Evolutionary conservation across 768 basidiomycete species (phyloP), one percentile per base, ranked within the genome.

Genomic region (Tremella fuciformis): DNA sequence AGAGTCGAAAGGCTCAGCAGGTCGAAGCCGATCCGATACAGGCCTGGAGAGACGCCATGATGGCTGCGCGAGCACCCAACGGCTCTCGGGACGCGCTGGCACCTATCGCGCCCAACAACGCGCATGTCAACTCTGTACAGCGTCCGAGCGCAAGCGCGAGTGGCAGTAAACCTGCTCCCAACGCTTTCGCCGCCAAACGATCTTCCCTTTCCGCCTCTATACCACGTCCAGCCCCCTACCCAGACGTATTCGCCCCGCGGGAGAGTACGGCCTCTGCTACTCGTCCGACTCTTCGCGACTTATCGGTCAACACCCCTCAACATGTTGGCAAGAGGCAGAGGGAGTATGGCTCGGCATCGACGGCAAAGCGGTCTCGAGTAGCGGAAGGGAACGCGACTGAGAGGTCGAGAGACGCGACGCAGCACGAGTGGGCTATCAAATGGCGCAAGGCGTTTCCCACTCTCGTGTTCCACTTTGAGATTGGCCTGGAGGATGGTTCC

Each of bases 391-490:
- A 46, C 4, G 50, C 16, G n/a, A 34, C 18, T 3, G 15, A 13
- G 29, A 26, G 13, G 22, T 16, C 26, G 54, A 48, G 22, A 13
- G 34, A 73, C 39, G 63, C 64, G 49, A 60, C 61, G 13, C 63
- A 68, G 42, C 69, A 85, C 62, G 79, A 80, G 3, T 98, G 91
- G 80, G 84, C 83, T 69, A 78, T 84, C 49, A 96, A 91, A 80
- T 97, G 91, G 77, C 83, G 82, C 55, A 84, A 84, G 52, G 88
- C 88, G 19, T 96, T 98, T 78, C 90, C 90, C 1, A 79, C 77
- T 22, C 91, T 87, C 81, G 83, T 81, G 16, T 94, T 98, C 77
- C 87, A 90, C 77, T 87, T 97, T 72, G 91, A 96, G 71, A 72
- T 78, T 26, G 73, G 67, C 1, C 49, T 61, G 22, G 84, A 59